A percentile compares a stretch with the other conserved stretches of the same genome.
These are phyloP conservation scores for Waltergamsia citrina DNA, from an alignment of 2,329 filamentous ascomycete genomes.

Conservation along the genomic window DNA sequence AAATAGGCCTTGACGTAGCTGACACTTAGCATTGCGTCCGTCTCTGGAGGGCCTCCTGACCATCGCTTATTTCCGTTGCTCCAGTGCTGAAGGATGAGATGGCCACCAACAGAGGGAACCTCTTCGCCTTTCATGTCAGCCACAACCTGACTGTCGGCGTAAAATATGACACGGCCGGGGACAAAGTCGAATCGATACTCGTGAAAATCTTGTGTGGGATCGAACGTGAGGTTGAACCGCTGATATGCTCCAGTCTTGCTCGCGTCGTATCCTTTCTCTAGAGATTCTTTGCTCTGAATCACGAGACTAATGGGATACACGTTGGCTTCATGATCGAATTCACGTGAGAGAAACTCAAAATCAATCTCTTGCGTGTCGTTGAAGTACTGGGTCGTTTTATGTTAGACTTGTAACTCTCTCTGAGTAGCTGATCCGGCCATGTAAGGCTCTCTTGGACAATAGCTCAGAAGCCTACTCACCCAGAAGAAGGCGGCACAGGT, in stretches of 20 bases:
- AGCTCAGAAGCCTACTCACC: conserved; percentile 37
- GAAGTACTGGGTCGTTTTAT: conserved; percentile 45
- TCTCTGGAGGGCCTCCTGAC: conserved; percentile 59
- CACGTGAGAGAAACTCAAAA: conserved; percentile 64
- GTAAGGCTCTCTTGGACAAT: too few species aligned
- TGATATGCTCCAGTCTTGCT: conserved; percentile 47
- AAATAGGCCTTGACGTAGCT: conserved; percentile 72
- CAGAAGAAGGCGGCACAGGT: conserved; percentile 78
- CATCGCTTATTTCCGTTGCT: conserved; percentile 65
- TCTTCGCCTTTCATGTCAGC: conserved; percentile 44
- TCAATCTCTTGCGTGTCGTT: conserved; percentile 77
- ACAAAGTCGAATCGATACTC: conserved; percentile 75
- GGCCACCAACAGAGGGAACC: conserved; percentile 52
- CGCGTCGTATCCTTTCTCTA: conserved; percentile 52
- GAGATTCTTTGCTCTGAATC: conserved; percentile 57
- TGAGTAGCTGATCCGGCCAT: too few species aligned
- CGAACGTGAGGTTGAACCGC: conserved; percentile 51
- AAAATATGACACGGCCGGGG: conserved; percentile 54
- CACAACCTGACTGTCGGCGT: conserved; percentile 52
- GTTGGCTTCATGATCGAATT: conserved; percentile 42
- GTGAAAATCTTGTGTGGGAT: conserved; percentile 57
- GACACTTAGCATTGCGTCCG: conserved; percentile 54
- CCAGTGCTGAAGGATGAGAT: conserved; percentile 67
- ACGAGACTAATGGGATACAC: conserved; percentile 62
- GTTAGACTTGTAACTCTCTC: neutral